These are phyloP conservation scores for Cryomyces antarcticus DNA, from an alignment of 495 filamentous ascomycete species.

Conservation along the genomic window DNA sequence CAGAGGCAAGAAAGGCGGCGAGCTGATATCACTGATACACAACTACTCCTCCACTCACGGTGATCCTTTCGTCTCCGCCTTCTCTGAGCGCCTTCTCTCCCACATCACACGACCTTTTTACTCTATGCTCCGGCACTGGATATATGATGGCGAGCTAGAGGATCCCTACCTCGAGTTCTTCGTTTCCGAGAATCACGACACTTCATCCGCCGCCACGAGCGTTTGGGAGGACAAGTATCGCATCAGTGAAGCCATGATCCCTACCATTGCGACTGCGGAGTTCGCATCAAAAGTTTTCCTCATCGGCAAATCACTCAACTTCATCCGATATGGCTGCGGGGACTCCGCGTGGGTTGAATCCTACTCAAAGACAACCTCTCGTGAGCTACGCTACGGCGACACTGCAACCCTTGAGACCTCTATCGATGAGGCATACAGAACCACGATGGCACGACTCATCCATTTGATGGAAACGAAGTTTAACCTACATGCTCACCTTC, in stretches of 20 bases:
- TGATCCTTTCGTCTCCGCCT: slow-evolving; percentile 81
- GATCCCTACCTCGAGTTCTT: slow-evolving; percentile 96
- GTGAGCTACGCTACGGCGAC: slow-evolving; percentile 83
- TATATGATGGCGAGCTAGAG: slow-evolving; percentile 91
- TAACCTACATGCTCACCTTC: slow-evolving; percentile 77
- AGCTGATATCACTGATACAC: slow-evolving; percentile 87
- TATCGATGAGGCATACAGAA: slow-evolving; percentile 94
- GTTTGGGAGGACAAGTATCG: slow-evolving; percentile 98
- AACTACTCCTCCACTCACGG: slow-evolving; percentile 83
- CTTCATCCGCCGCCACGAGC: slow-evolving; percentile 41
- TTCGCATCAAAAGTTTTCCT: slow-evolving; percentile 92
- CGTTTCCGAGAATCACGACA: slow-evolving; percentile 54
- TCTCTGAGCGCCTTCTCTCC: slow-evolving; percentile 80
- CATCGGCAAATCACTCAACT: slow-evolving; percentile 95
- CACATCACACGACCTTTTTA: slow-evolving; percentile 94
- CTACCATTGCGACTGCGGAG: slow-evolving; percentile 74
- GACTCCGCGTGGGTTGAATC: slow-evolving; percentile 90
- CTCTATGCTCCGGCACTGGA: slow-evolving; percentile 89
- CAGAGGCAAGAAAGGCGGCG: slow-evolving; percentile 63
- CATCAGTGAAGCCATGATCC: slow-evolving; percentile 66
- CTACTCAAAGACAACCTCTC: slow-evolving; percentile 86
- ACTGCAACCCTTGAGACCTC: slow-evolving; percentile 77
- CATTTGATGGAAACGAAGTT: slow-evolving; percentile 86
- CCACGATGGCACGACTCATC: slow-evolving; percentile 90
- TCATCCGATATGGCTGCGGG: slow-evolving; percentile 85